phyloP scores from a whole-genome alignment of 306 rosid species.

The Bauhinia variegata region DNA sequence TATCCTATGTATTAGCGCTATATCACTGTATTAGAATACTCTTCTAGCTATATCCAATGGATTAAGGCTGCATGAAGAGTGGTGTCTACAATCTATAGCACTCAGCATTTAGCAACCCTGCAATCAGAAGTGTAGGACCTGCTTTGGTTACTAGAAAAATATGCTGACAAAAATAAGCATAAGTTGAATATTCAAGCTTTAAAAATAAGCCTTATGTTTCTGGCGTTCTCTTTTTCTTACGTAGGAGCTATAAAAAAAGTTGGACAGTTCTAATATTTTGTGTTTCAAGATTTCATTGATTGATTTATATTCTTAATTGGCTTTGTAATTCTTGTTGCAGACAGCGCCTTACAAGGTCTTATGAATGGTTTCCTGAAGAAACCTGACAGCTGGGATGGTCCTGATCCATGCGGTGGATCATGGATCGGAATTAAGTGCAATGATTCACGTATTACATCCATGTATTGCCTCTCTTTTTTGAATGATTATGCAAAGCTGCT shows the following conservation, averaged over 20 bases:
- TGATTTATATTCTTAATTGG: slow-evolving; percentile 11
- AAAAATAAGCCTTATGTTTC: no score
- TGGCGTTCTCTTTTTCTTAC: no score
- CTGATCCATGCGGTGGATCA: slow-evolving; percentile 42
- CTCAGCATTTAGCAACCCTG: slow-evolving; percentile 11
- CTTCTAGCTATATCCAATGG: no score
- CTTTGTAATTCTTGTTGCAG: slow-evolving; percentile 37
- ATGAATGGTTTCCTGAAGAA: slow-evolving; percentile 25
- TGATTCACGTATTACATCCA: slow-evolving; percentile 37
- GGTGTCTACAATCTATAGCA: slow-evolving; percentile 3
- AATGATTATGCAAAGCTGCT: slow-evolving; percentile 20
- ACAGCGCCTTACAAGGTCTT: slow-evolving; percentile 27
- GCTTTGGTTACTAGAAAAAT: neutral
- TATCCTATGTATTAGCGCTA: slow-evolving; percentile 5
- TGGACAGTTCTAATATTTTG: slow-evolving; percentile 6
- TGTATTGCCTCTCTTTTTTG: slow-evolving; percentile 40
- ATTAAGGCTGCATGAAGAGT: neutral
- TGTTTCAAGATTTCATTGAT: neutral
- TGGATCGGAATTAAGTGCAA: slow-evolving; percentile 52
- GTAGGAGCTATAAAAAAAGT: no score
- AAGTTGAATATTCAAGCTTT: neutral
- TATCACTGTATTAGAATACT: neutral
- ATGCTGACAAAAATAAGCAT: neutral
- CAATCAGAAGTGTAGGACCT: slow-evolving; percentile 7
- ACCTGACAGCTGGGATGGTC: slow-evolving; percentile 43